Conservation (phyloP, 1,139 yeast genomes). For the Magnusiomyces magnusii region DNA sequence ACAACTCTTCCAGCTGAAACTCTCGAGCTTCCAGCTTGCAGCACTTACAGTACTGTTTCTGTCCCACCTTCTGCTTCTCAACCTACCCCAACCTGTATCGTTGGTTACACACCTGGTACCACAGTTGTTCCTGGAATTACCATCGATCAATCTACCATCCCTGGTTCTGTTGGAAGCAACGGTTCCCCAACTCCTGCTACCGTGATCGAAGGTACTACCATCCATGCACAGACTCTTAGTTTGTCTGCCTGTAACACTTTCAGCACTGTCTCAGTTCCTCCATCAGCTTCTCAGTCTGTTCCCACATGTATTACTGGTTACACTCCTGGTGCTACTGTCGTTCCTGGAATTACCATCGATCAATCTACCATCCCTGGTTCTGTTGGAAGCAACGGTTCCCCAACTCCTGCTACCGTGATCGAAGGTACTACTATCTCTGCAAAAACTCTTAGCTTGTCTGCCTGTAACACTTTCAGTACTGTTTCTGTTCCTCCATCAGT, state of each 20-base stretch:
- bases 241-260: slow-evolving; percentile 8
- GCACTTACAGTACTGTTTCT: not conserved
- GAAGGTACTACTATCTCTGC: slow-evolving; percentile 9
- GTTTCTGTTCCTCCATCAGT: slow-evolving; percentile 7
- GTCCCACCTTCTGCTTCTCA: slow-evolving; percentile 2
- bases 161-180: slow-evolving; percentile 5
- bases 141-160: slow-evolving; percentile 1
- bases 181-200: slow-evolving; percentile 11
- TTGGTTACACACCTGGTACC: not conserved
- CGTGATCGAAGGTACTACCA: slow-evolving; percentile 8
- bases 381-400: not conserved
- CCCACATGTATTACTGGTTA: slow-evolving; percentile 3
- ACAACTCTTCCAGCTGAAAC: slow-evolving; percentile 5
- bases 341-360: slow-evolving; percentile 11
- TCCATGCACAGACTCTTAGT: slow-evolving; percentile 5
- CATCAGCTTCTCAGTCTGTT: slow-evolving; percentile 2
- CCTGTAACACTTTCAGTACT: slow-evolving; percentile 7
- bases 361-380: slow-evolving; percentile 5
- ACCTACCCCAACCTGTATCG: not conserved
- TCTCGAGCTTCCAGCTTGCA: not conserved
- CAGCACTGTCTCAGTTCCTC: slow-evolving; percentile 7
- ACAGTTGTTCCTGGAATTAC: slow-evolving; percentile 8
- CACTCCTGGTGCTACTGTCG: slow-evolving; percentile 4
- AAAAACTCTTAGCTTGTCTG: slow-evolving; percentile 8
- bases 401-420: slow-evolving; percentile 4